A percentile compares a stretch with the other conserved stretches of the same genome.
Conservation (phyloP, 1,284 basidiomycete genomes). For the Lentinula novae-zelandiae region DNA sequence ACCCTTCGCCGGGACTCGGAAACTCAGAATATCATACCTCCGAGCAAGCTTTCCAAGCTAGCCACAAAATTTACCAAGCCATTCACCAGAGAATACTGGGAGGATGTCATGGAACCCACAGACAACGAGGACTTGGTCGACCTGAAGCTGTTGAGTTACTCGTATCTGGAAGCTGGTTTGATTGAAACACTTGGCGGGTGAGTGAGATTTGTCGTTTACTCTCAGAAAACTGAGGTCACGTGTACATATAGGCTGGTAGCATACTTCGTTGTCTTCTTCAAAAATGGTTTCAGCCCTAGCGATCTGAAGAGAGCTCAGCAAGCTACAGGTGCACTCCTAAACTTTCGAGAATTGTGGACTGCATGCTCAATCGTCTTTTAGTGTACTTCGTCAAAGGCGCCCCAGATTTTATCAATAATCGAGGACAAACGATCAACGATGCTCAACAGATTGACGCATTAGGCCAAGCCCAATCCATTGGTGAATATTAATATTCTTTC, state of each 20-base stretch:
- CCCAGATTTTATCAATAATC: conserved; percentile 52
- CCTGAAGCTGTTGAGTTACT: conserved; percentile 58
- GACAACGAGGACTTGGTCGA: conserved; percentile 63
- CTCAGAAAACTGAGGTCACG: too few species aligned
- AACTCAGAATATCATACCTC: conserved; percentile 40
- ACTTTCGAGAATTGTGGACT: background rate
- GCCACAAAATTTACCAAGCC: conserved; percentile 41
- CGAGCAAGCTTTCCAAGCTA: conserved; percentile 36
- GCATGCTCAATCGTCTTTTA: conserved; percentile 12
- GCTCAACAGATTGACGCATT: conserved; percentile 54
- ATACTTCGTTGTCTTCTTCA: conserved; percentile 66
- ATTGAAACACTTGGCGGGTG: conserved; percentile 52
- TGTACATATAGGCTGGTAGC: conserved; percentile 40
- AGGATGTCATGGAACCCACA: conserved; percentile 46
- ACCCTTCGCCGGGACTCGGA: conserved; percentile 56
- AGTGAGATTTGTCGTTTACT: conserved; percentile 20
- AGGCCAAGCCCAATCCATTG: conserved; percentile 59
- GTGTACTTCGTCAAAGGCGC: conserved; percentile 47
- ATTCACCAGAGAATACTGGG: conserved; percentile 59
- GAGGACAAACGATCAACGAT: conserved; percentile 43
- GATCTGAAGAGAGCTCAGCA: conserved; percentile 53
- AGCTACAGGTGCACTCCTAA: conserved; percentile 17
- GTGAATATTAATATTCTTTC: conserved; percentile 22
- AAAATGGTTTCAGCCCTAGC: conserved; percentile 55
- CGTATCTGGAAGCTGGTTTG: conserved; percentile 64